Evolutionary conservation across 1,284 basidiomycete species (phyloP).

Genomic region (Malassezia obtusa): DNA sequence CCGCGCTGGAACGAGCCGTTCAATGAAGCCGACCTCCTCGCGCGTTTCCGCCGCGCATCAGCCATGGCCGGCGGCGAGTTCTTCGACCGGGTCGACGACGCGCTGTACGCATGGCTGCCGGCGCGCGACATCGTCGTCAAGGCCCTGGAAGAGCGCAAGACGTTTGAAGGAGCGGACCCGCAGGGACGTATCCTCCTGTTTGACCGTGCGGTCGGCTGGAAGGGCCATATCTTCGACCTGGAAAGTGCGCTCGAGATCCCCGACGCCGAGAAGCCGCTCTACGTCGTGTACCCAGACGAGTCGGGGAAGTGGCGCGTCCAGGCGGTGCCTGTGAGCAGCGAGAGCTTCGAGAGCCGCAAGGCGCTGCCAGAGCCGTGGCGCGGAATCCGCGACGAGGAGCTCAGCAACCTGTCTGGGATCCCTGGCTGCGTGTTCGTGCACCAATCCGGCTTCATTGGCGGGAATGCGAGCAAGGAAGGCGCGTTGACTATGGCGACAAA

Average conservation of each 20-base stretch:
- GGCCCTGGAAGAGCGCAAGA: constrained; percentile 57
- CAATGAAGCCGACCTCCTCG: constrained; percentile 24
- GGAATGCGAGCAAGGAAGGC: constrained; percentile 78
- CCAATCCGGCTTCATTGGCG: constrained; percentile 90
- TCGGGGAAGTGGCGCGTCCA: constrained; percentile 76
- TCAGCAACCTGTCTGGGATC: constrained; percentile 67
- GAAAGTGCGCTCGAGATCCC: constrained; percentile 52
- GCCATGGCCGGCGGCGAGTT: constrained; percentile 78
- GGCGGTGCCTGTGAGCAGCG: constrained; percentile 70
- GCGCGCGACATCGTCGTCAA: constrained; percentile 70
- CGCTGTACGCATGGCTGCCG: constrained; percentile 80
- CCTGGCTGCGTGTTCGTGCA: constrained; percentile 79
- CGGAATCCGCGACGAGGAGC: constrained; percentile 72
- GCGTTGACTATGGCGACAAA: constrained; percentile 68
- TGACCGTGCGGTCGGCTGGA: constrained; percentile 74
- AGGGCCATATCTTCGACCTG: constrained; percentile 84
- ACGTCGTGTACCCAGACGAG: constrained; percentile 79
- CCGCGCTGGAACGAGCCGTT: constrained; percentile 43
- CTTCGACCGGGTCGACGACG: constrained; percentile 67
- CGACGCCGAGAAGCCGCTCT: constrained; percentile 56
- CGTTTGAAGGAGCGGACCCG: constrained; percentile 54
- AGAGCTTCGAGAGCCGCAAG: constrained; percentile 82
- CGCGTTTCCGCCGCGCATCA: constrained; percentile 66
- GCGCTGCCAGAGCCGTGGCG: constrained; percentile 85
- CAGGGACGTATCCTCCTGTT: constrained; percentile 72